phyloP scores from a whole-genome alignment of 257 asterid species.

The Salvia rosmarinus region DNA sequence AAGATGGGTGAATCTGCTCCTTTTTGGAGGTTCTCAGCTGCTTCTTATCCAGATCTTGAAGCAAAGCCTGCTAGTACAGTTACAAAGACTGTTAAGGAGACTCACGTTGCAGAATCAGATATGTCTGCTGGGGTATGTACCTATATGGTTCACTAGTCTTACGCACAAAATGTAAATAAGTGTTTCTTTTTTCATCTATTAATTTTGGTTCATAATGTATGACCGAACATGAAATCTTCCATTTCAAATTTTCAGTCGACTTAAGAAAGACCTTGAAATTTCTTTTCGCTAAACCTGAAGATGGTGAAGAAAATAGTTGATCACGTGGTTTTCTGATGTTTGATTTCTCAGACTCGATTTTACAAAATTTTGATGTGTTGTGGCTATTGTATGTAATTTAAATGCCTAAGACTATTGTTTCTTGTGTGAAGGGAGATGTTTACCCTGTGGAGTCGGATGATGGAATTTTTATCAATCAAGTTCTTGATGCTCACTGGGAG shows the following conservation, averaged over 20 bases:
- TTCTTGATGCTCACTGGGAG: slow-evolving; percentile 99
- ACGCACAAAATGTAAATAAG: slow-evolving; percentile 4
- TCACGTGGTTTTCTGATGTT: slow-evolving; percentile 16
- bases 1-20: slow-evolving; percentile 98
- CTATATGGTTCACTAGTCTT: slow-evolving; percentile 18
- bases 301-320: slow-evolving; percentile 15
- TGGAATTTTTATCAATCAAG: slow-evolving; percentile 58
- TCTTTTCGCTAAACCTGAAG: too few relatives aligned
- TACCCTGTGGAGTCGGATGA: slow-evolving; percentile 81
- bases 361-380: slow-evolving; percentile 9
- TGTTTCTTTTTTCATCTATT: too few relatives aligned
- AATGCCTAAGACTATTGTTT: slow-evolving; percentile 36
- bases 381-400: slow-evolving; percentile 6
- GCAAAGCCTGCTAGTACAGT: slow-evolving; percentile 54
- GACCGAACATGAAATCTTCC: slow-evolving; percentile 14
- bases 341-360: slow-evolving; percentile 8
- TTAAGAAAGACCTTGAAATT: slow-evolving; percentile 16
- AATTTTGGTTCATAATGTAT: slow-evolving; percentile 1
- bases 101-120: slow-evolving; percentile 50
- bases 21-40: slow-evolving; percentile 95
- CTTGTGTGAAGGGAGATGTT: slow-evolving; percentile 84
- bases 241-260: slow-evolving; percentile 7
- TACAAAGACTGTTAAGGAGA: slow-evolving; percentile 40
- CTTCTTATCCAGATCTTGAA: slow-evolving; percentile 98
- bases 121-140: slow-evolving; percentile 64